Base-by-base conservation (phyloP, 306 rosid genomes). In the Lotus japonicus region DNA sequence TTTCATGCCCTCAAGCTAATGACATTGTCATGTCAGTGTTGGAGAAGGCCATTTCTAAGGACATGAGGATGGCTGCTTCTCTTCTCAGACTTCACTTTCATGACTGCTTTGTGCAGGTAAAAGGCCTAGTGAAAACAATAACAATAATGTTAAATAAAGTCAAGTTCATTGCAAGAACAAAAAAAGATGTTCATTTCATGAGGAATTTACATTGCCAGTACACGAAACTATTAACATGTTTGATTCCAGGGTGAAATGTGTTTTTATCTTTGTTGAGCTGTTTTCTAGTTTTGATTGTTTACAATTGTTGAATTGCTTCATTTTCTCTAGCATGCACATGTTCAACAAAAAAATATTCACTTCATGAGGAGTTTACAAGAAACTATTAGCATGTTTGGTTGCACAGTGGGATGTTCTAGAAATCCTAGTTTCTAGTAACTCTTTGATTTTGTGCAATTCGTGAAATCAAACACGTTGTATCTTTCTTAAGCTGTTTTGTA, bases 81-180 rank as follows among this genome's bases (percentile, higher is more conserved):
- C 78, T 91, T 28, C 92, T 91, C 26, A 77, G 97, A 64, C 95
- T 88, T 62, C 97, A 91, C 67, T 84, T 91, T 53, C 97, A 91
- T 11, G 95, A 88, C 54, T 91, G 97, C 70, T 91, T 88, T 26
- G 97, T 80, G 18, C 95, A 84, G 91, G 97, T 91, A 0, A 31
- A 31, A 31, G 36, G 36, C 59, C 12, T 38, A 16, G 2, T 5
- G 17, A 66, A 28, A n/a, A 57, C 10, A 36, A 15, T 12, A 28
- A 0, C 15, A 1, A 7, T 0, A 13, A 41, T 3, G 52, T 39
- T 38, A 19, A 33, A 56, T 0, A 26, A 70, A 35, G 33, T 8
- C 17, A 71, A 46, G 33, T 45, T 57, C 58, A 11, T 43, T 42
- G 5, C 12, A 12, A 58, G 11, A 61, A 52, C n/a, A n/a, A 14